Conservation (phyloP, 73 alveolate species). For the Stentor coeruleus region DNA sequence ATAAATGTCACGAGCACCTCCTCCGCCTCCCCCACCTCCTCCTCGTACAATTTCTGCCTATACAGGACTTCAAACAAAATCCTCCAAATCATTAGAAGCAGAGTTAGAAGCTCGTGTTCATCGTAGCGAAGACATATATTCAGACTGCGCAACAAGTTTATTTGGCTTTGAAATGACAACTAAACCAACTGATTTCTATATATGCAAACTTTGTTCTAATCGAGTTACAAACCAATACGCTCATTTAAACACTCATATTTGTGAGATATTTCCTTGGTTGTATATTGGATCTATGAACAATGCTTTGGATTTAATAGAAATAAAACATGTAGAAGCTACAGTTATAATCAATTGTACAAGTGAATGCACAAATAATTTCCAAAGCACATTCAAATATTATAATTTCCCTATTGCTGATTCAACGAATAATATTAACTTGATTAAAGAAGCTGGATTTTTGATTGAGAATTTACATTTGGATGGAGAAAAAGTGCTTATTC, state of each 20-base stretch:
- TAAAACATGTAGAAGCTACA: not conserved
- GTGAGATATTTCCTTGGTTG: not conserved
- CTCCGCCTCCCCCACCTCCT: conserved; percentile 11
- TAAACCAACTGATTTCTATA: not conserved
- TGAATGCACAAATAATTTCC: not conserved
- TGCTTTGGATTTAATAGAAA: not conserved
- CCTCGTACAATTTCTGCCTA: not conserved
- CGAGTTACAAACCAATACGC: not conserved
- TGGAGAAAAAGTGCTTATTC: not conserved
- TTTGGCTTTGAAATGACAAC: not conserved
- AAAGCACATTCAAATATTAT: not conserved
- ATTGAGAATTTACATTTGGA: not conserved
- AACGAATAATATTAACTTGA: not conserved
- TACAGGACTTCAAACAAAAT: too few relatives aligned
- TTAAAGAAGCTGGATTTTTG: not conserved
- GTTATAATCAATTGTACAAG: not conserved
- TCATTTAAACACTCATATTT: not conserved
- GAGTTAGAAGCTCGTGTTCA: not conserved
- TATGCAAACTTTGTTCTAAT: not conserved
- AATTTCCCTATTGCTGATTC: not conserved
- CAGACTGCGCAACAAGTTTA: not conserved
- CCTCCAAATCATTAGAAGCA: not conserved
- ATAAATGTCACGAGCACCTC: not conserved
- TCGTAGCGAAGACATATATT: not conserved
- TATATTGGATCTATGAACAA: not conserved